Evolutionary conservation across 345 rosid genomes (phyloP).

Genomic region (Pistacia atlantica): DNA sequence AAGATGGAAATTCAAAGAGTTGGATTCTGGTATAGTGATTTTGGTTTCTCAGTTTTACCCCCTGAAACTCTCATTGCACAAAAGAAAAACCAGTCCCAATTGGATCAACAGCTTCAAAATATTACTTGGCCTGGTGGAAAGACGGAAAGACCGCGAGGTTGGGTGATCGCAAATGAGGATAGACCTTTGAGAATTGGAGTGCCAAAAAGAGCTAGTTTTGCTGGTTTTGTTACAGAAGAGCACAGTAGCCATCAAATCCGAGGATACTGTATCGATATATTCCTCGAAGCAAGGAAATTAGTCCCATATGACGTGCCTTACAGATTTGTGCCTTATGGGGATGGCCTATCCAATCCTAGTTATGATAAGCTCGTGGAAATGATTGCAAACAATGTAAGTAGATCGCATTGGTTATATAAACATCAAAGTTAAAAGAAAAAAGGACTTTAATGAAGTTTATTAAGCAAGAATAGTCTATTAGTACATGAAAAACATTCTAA

Average conservation of each 20-base stretch:
- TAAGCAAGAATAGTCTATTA: slow-evolving; percentile 1
- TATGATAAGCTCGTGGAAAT: slow-evolving; percentile 50
- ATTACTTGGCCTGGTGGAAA: slow-evolving; percentile 89
- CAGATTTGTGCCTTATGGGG: slow-evolving; percentile 61
- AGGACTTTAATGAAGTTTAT: slow-evolving; percentile 2
- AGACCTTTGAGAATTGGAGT: slow-evolving; percentile 75
- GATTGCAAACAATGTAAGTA: slow-evolving; percentile 70
- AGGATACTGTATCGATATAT: slow-evolving; percentile 84
- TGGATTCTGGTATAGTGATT: slow-evolving; percentile 68
- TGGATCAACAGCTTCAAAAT: slow-evolving; percentile 48
- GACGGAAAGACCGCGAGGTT: slow-evolving; percentile 72
- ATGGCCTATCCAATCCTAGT: slow-evolving; percentile 68
- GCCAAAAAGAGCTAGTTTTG: slow-evolving; percentile 80
- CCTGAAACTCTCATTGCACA: slow-evolving; percentile 39
- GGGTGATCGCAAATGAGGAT: slow-evolving; percentile 67
- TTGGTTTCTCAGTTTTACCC: slow-evolving; percentile 57
- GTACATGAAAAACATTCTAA: background rate
- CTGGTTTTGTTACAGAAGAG: slow-evolving; percentile 62
- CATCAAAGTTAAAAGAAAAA: background rate
- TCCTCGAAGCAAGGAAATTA: slow-evolving; percentile 63
- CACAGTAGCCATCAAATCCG: slow-evolving; percentile 44
- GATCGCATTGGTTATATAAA: slow-evolving; percentile 1
- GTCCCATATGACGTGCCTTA: slow-evolving; percentile 77
- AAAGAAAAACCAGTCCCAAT: slow-evolving; percentile 25
- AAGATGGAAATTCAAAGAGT: slow-evolving; percentile 44